Base-by-base conservation (phyloP, 257 asterid genomes). In the Solanum dulcamara region DNA sequence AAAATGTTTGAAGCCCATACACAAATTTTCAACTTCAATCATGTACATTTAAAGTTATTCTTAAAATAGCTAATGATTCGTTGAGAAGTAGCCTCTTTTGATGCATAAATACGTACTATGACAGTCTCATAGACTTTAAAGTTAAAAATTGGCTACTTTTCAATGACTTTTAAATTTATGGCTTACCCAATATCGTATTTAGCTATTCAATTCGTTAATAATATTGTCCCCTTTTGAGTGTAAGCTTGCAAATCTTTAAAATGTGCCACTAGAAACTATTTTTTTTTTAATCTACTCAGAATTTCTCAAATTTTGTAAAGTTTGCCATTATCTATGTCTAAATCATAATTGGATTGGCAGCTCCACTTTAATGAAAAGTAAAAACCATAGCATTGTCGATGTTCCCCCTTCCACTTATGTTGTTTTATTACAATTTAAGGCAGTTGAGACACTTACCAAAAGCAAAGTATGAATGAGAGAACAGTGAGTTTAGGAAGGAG, bases 191-290 rank as follows among this genome's bases (percentile, higher is more conserved):
- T 59, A 59, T 59, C 11, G 0, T n/a, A 59, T 26, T 17, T 60
- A 26, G 11, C 4, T 10, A 13, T 24, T 24, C 17, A 59, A 10
- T 24, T 0, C 15, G 24, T 24, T 24, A 24, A 8, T 60, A 0
- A 24, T 60, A 57, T 24, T 60, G 9, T 60, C 18, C 3, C 13
- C 0, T 1, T 60, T 11, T 60, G 0, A 60, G 33, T 18, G 13
- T 60, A 60, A 60, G 3, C 18, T 3, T 24, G 0, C 0, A 10
- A 0, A 59, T 10, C 0, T 24, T 4, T 24, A 11, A 60, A 64
- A 26, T 60, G 10, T 12, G 0, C 26, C 5, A 62, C 0, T 62
- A 0, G 0, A 3, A 24, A n/a, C n/a, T n/a, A n/a, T n/a, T n/a
- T n/a, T n/a, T n/a, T n/a, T n/a, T n/a, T n/a, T n/a, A n/a, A n/a